Base-by-base conservation (phyloP, 2,329 filamentous ascomycete genomes). In the Grosmannia clavigera region DNA sequence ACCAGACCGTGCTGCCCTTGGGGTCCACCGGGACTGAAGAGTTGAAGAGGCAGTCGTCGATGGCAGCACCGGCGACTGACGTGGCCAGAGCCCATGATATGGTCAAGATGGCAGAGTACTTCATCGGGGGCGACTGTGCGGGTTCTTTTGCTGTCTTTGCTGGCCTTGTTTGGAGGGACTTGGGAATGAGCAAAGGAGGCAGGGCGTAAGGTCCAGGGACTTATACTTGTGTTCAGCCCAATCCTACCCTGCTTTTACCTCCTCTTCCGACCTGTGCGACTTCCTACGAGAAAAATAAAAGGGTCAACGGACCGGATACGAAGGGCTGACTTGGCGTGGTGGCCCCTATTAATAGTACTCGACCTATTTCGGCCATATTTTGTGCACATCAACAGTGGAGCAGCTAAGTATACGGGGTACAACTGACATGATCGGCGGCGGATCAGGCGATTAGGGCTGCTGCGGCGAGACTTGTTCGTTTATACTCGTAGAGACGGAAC, bases 1-100 rank as follows among this genome's bases (percentile, higher is more conserved):
- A 61, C 66, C 68, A 70, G 52, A 65, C 67, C 2, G 55, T 61
- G 12, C 65, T 65, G 40, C 61, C 61, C 27, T 55, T 62, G 3
- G 60, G 55, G 56, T 67, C 64, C 12, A 66, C 67, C 0, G 68
- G 67, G 35, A 70, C 68, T 0, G 61, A 60, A 27, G 69, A 67
- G 7, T 62, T 58, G 9, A 60, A 58, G 11, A 70, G 61, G 57
- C 69, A 69, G 61, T 68, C 68, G 62, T 69, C 67, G 67, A 56
- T 65, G 51, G 67, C 66, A 4, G 67, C 66, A 19, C 35, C 59
- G 5, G 50, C 55, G 4, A 58, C 59, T 10, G 46, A 5, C 1
- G 58, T 3, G 27, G 60, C 61, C 22, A 62, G 40, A 19, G 40
- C 25, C 25, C 53, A n/a, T 5, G 12, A 40, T 4, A 46, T 9